These are phyloP conservation scores for Misopates orontium DNA, from an alignment of 257 asterid species.

Conservation along the genomic window DNA sequence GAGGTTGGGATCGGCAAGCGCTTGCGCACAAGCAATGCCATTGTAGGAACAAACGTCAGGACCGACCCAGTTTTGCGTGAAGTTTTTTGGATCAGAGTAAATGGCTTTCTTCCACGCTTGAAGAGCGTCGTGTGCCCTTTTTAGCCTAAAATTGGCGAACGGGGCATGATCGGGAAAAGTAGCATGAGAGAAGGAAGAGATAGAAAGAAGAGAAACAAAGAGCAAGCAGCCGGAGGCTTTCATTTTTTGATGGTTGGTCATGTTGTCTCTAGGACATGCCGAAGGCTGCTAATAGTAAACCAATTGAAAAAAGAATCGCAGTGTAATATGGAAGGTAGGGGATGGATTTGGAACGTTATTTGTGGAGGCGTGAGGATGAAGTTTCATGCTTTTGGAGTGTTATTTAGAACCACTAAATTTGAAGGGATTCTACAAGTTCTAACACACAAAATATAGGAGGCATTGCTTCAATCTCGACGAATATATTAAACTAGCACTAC, in stretches of 20 bases:
- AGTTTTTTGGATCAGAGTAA: constrained; percentile 74
- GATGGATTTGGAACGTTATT: not conserved
- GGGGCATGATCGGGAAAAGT: constrained; percentile 4
- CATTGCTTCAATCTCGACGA: constrained; percentile 24
- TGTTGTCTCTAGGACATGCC: constrained; percentile 33
- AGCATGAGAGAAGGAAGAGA: constrained; percentile 30
- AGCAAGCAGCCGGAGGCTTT: constrained; percentile 44
- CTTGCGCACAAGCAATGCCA: constrained; percentile 63
- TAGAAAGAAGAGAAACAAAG: constrained; percentile 26
- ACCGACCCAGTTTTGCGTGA: constrained; percentile 76
- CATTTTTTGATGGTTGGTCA: constrained; percentile 38
- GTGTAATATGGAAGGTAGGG: constrained; percentile 22
- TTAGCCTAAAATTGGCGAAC: constrained; percentile 48
- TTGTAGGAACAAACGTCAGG: constrained; percentile 65
- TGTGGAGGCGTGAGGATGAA: not conserved
- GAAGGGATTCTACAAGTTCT: constrained; percentile 27
- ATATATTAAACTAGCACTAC: not conserved
- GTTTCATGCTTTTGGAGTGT: not conserved
- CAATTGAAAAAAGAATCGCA: not conserved
- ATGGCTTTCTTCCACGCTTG: constrained; percentile 76
- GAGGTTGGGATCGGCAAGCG: constrained; percentile 51
- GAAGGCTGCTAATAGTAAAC: constrained; percentile 40
- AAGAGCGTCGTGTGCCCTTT: constrained; percentile 59
- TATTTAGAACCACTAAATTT: constrained; percentile 19
- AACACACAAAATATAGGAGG: constrained; percentile 38